Evolutionary conservation across 2,329 filamentous ascomycete species (phyloP), one percentile per base, ranked within the genome.

Genomic region (Rhynchosporium graminicola): DNA sequence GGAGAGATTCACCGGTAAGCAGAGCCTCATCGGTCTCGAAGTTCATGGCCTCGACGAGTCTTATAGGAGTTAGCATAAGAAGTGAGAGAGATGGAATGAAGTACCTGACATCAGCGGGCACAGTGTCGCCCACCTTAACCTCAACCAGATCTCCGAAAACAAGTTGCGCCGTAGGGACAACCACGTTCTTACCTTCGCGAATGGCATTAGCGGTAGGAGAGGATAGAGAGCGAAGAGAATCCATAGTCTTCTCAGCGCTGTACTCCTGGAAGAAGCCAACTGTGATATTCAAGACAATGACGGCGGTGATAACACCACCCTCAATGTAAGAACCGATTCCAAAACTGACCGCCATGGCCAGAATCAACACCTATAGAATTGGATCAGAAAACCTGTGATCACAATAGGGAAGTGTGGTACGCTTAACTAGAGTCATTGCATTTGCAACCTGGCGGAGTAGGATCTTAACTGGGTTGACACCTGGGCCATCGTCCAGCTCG

Each of bases 401-500:
- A 26, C 26, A 31, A 3, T 45, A 50, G 42, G 33, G 29, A 29
- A 4, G 48, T 20, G 33, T 54, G 36, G 51, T 54, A 54, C 20
- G 51, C 51, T 51, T 59, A 46, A 73, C 87, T 74, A 90, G 74
- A 67, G 84, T 89, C 83, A 90, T 84, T 15, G 87, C 86, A 74
- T 90, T 90, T 63, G 85, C 86, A 59, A 90, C 78, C 71, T 90
- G 87, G 36, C 82, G 80, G 52, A 89, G 77, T 29, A 90, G 76
- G 64, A 90, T 89, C 71, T 87, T 87, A 60, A 81, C 68, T 31
- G 83, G 80, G 61, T 83, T 83, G 29, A 90, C 86, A 10, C 83
- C 82, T 59, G 82, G 77, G 6, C 78, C 80, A 55, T 86, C 83
- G 57, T 86, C 84, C 10, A 90, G 80, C 63, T 88, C 82, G 67